phyloP scores from a whole-genome alignment of 306 rosid genomes.

The Astragalus glycyphyllos region DNA sequence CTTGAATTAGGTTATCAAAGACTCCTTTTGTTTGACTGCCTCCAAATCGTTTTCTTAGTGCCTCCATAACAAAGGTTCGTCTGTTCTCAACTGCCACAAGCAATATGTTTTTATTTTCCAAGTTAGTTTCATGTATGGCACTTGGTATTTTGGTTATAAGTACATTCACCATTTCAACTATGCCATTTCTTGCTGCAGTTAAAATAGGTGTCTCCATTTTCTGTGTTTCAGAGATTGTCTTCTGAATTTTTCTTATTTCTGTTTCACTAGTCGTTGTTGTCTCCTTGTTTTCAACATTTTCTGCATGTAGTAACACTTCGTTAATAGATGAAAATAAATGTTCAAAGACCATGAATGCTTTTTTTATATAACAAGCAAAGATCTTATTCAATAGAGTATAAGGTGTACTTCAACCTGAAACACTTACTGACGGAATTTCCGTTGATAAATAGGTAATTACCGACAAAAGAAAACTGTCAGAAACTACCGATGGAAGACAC shows the following conservation, averaged over 20 bases:
- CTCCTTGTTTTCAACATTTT: neutral
- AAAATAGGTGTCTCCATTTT: constrained; percentile 4
- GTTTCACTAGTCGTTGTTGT: neutral
- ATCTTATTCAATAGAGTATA: no score
- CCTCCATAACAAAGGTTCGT: constrained; percentile 5
- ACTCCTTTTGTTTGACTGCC: neutral
- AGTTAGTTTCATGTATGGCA: constrained; percentile 30
- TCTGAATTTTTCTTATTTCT: neutral
- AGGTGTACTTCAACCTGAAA: no score
- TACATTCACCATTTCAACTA: constrained; percentile 36
- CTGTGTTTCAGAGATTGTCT: neutral
- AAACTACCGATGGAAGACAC: no score
- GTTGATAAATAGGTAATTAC: no score
- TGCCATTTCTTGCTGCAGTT: constrained; percentile 42
- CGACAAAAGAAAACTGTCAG: no score
- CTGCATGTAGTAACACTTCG: neutral
- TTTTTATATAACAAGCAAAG: no score
- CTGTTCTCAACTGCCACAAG: constrained; percentile 36
- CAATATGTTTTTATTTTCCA: constrained; percentile 36
- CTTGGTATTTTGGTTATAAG: neutral
- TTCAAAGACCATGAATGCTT: no score
- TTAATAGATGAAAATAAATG: no score
- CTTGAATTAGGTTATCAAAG: neutral
- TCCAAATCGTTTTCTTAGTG: neutral
- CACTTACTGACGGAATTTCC: no score